These are phyloP conservation scores for Dictyostelium intermedium DNA, from an alignment of 78 protist genomes.

Conservation along the genomic window DNA sequence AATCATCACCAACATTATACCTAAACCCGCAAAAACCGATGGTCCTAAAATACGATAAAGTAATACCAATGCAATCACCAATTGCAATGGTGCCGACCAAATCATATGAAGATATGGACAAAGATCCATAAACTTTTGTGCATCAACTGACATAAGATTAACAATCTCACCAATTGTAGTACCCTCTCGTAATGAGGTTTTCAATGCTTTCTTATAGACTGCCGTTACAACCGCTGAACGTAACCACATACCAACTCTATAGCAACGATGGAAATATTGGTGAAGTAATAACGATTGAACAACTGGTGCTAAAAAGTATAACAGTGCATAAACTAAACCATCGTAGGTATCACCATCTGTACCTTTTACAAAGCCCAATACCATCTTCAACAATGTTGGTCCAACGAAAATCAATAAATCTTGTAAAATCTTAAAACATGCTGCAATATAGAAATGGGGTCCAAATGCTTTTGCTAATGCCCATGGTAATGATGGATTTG, in stretches of 20 bases:
- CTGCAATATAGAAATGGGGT: slow-evolving; percentile 43
- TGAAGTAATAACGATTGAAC: slow-evolving; percentile 39
- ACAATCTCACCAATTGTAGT: slow-evolving; percentile 86
- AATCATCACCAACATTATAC: slow-evolving; percentile 64
- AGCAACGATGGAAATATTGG: slow-evolving; percentile 73
- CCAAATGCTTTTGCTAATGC: slow-evolving; percentile 74
- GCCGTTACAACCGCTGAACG: slow-evolving; percentile 66
- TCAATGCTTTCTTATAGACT: slow-evolving; percentile 69
- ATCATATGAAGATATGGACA: slow-evolving; percentile 86
- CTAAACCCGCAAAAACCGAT: slow-evolving; percentile 80
- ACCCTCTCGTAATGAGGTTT: slow-evolving; percentile 46
- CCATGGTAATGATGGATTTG: slow-evolving; percentile 72
- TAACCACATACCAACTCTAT: slow-evolving; percentile 61
- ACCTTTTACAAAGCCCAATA: slow-evolving; percentile 5
- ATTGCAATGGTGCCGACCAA: slow-evolving; percentile 80
- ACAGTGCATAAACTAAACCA: slow-evolving; percentile 33
- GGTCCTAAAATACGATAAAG: slow-evolving; percentile 44
- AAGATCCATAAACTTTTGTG: slow-evolving; percentile 83
- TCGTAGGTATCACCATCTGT: slow-evolving; percentile 24
- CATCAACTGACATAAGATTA: slow-evolving; percentile 91
- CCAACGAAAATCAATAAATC: slow-evolving; percentile 65
- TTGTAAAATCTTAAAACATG: slow-evolving; percentile 39
- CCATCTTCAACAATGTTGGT: slow-evolving; percentile 39
- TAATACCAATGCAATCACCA: slow-evolving; percentile 32
- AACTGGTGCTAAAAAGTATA: slow-evolving; percentile 38